phyloP scores from a whole-genome alignment of 768 basidiomycete genomes.

The Dacryopinax spathularia region DNA sequence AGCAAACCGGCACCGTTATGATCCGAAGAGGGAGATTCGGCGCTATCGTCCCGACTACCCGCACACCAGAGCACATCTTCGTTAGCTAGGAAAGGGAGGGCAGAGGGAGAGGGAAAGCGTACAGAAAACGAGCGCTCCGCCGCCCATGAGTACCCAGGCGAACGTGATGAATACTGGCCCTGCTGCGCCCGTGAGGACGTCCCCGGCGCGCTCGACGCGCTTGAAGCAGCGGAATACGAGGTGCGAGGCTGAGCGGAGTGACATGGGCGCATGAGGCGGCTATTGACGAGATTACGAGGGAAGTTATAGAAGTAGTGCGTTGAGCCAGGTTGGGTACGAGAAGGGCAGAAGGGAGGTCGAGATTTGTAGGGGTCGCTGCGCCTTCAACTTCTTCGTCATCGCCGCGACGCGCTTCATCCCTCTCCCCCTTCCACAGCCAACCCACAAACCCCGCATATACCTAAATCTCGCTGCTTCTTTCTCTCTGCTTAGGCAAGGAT shows the following conservation, averaged over 20 bases:
- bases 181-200: conserved; percentile 73
- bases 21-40: conserved; percentile 47
- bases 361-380: not conserved
- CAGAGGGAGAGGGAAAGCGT: not conserved
- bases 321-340: not conserved
- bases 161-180: conserved; percentile 80
- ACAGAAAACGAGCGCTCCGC: conserved; percentile 28
- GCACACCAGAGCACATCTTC: not conserved
- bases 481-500: not conserved
- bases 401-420: not conserved
- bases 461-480: too few relatives aligned
- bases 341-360: not conserved
- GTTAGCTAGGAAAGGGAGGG: not conserved
- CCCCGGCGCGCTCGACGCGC: conserved; percentile 54
- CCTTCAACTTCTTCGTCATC: not conserved
- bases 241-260: conserved; percentile 16
- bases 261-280: not conserved
- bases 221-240: conserved; percentile 48
- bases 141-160: conserved; percentile 55
- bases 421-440: not conserved
- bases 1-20: conserved; percentile 50
- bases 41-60: conserved; percentile 70
- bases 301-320: too few relatives aligned
- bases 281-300: too few relatives aligned
- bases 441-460: not conserved